Conservation (phyloP, 352 stramenopile species). For the Globisporangium iwayamae region DNA sequence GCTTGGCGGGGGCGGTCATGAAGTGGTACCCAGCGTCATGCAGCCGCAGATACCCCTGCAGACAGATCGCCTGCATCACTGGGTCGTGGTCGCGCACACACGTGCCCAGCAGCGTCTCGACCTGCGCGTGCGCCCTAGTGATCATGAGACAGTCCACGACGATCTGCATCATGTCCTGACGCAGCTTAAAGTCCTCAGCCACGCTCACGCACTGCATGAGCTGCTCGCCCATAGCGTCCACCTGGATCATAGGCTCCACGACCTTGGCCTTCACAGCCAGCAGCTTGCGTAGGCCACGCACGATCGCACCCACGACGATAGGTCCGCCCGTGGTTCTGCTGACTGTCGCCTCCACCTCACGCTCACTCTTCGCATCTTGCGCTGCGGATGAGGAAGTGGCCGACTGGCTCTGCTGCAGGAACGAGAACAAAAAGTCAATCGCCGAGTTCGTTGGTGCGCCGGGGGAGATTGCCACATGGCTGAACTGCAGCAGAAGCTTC, state of each 20-base stretch:
- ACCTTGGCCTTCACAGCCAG: constrained; percentile 55
- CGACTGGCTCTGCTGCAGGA: constrained; percentile 62
- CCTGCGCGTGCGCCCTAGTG: constrained; percentile 31
- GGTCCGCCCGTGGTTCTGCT: constrained; percentile 26
- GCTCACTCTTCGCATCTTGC: constrained; percentile 16
- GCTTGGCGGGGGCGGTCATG: constrained; percentile 1
- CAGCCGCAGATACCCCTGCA: constrained; percentile 52
- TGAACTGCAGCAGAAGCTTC: constrained; percentile 58
- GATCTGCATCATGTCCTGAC: constrained; percentile 67
- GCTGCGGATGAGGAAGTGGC: constrained; percentile 11
- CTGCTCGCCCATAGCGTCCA: constrained; percentile 76
- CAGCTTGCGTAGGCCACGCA: constrained; percentile 54
- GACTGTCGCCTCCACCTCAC: neutral
- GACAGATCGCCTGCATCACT: constrained; percentile 48
- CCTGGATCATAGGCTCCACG: constrained; percentile 78
- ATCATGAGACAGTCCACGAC: constrained; percentile 67
- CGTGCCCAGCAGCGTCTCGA: constrained; percentile 37
- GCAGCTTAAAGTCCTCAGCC: constrained; percentile 70
- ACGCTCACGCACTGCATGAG: constrained; percentile 76
- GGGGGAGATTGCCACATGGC: constrained; percentile 37
- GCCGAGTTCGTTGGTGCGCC: constrained; percentile 43
- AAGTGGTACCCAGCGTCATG: constrained; percentile 34
- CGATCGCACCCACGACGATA: constrained; percentile 64
- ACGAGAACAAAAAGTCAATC: constrained; percentile 83
- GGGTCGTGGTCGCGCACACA: constrained; percentile 60